Base-by-base conservation (phyloP, 192 early-diverging fungal species). In the Linnemannia exigua region DNA sequence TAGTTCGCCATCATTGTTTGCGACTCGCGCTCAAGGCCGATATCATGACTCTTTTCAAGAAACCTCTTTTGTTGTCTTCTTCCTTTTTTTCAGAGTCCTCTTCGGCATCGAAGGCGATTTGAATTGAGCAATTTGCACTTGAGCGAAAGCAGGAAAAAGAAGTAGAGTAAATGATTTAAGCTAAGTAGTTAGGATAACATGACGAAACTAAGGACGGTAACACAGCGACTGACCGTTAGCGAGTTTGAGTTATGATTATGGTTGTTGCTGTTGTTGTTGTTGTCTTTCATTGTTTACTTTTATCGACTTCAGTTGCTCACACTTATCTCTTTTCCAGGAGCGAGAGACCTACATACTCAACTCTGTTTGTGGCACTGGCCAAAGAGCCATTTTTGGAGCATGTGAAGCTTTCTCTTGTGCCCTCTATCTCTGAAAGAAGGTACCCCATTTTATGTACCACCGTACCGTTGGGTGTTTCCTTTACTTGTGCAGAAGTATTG, bases 341-440 rank as follows among this genome's bases (percentile, higher is more conserved):
- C n/a, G 58, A 63, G 28, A 8, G 58, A 63, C 12, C 25, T n/a
- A 33, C 58, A 8, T 15, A n/a, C 0, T 2, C 8, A 31, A 28
- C 36, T 41, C 20, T 36, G 68, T 70, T 44, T 41, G 37, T 22
- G 35, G 68, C 68, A 70, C 68, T 70, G 68, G 38, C 68, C 68
- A 70, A 36, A 38, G 68, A 70, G 36, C 68, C 20, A 3, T 31
- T 11, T 3, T 31, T 31, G 22, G 33, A 44, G 54, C 52, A 46
- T 51, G 74, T 33, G 63, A 36, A 37, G 28, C 22, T 17, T 22
- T 67, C 25, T 76, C 36, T 28, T 66, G 52, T 58, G 58, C 22
- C n/a, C n/a, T 63, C 25, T 22, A n/a, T 63, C 25, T 63, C 28
- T 63, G 12, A 63, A 25, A 31, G 58, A 31, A 63, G 14, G 58